These are phyloP conservation scores for Lichtheimia hyalospora DNA, from an alignment of 371 early-diverging fungal species.

Conservation along the genomic window DNA sequence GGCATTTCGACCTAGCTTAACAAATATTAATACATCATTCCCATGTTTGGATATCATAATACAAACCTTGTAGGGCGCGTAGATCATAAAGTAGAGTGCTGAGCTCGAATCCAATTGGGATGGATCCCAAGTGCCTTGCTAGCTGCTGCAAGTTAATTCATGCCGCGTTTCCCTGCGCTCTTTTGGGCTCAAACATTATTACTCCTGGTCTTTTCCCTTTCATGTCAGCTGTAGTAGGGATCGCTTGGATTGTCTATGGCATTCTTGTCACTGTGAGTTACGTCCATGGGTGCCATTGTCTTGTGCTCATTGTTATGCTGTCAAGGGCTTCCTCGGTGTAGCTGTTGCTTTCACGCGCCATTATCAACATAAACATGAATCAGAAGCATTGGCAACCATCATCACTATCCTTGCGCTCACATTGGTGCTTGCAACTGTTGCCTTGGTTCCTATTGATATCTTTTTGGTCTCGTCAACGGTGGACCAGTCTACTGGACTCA, in stretches of 20 bases:
- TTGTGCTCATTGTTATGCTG: neutral
- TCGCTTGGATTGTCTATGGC: slow-evolving; percentile 20
- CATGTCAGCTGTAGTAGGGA: slow-evolving; percentile 18
- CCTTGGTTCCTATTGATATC: slow-evolving; percentile 68
- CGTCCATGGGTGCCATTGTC: neutral
- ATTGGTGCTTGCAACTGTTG: slow-evolving; percentile 53
- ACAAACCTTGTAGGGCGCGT: too few relatives aligned
- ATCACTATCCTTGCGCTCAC: slow-evolving; percentile 54
- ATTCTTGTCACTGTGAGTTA: slow-evolving; percentile 12
- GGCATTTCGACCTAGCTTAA: too few relatives aligned
- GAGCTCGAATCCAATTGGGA: too few relatives aligned
- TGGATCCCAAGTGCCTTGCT: too few relatives aligned
- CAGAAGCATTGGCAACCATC: slow-evolving; percentile 55
- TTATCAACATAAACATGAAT: slow-evolving; percentile 58
- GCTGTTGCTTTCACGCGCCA: slow-evolving; percentile 54
- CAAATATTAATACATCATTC: too few relatives aligned
- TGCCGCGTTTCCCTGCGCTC: neutral
- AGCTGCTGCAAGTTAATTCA: too few relatives aligned
- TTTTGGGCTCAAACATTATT: slow-evolving; percentile 3
- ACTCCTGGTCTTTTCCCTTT: neutral
- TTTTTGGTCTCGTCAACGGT: slow-evolving; percentile 67
- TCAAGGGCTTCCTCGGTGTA: slow-evolving; percentile 48
- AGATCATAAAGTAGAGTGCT: too few relatives aligned
- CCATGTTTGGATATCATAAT: too few relatives aligned
- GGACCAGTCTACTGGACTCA: slow-evolving; percentile 56